Conservation (phyloP, 768 basidiomycete genomes). For the Harrya chromipes region DNA sequence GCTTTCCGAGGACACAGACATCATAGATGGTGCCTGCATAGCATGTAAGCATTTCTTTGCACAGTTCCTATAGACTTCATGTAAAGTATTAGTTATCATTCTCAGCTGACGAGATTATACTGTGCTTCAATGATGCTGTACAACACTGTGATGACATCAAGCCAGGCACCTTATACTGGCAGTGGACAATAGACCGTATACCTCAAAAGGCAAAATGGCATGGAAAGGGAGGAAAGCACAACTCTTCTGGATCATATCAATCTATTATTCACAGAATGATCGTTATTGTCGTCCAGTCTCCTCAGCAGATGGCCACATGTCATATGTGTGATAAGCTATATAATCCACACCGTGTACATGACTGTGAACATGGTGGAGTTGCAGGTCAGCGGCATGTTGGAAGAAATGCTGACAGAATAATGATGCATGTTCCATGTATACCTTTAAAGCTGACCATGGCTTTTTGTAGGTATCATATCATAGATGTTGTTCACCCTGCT, state of each 20-base stretch:
- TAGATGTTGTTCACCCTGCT: not conserved
- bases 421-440: not conserved
- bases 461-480: not conserved
- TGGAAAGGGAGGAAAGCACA: too few species aligned
- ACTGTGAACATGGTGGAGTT: not conserved
- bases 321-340: not conserved
- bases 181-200: not conserved
- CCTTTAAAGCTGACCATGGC: not conserved
- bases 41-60: not conserved
- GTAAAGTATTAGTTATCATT: not conserved
- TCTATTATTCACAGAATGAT: not conserved
- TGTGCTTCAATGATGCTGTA: not conserved
- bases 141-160: not conserved
- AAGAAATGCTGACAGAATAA: not conserved
- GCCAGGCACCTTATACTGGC: not conserved
- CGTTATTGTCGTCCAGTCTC: not conserved
- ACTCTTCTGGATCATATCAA: not conserved
- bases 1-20: not conserved
- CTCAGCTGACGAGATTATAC: not conserved
- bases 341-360: not conserved
- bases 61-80: not conserved
- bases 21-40: not conserved
- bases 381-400: too few species aligned
- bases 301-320: not conserved
- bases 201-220: not conserved